phyloP scores from a whole-genome alignment of 352 stramenopile genomes.

The Globisporangium solare region DNA sequence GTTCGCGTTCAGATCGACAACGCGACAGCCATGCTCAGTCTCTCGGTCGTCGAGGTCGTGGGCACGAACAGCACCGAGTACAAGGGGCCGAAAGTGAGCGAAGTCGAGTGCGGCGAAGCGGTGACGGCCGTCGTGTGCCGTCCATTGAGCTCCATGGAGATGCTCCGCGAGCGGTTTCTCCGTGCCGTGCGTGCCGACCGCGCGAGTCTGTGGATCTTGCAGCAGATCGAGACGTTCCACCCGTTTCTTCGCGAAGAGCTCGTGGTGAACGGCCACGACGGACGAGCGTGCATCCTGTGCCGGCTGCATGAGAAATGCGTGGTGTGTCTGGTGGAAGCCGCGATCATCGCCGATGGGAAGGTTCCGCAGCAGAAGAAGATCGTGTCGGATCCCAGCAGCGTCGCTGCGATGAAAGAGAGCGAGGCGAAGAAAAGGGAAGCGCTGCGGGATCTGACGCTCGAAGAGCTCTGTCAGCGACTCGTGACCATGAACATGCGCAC shows the following conservation, averaged over 20 bases:
- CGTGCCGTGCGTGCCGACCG: constrained; percentile 51
- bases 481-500: constrained; percentile 28
- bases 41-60: constrained; percentile 44
- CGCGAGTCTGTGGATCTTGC: constrained; percentile 34
- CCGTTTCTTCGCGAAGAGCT: constrained; percentile 24
- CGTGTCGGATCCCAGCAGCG: background rate
- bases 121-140: constrained; percentile 55
- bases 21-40: constrained; percentile 38
- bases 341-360: constrained; percentile 3
- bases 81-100: constrained; percentile 47
- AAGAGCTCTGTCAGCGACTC: constrained; percentile 27
- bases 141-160: constrained; percentile 25
- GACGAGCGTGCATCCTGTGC: constrained; percentile 20
- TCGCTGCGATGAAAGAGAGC: background rate
- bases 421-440: constrained; percentile 2
- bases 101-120: constrained; percentile 51
- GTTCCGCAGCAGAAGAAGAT: background rate
- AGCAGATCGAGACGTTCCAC: constrained; percentile 70
- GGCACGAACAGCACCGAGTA: constrained; percentile 37
- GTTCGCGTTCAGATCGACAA: constrained; percentile 66
- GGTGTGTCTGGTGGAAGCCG: constrained; percentile 6
- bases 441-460: constrained; percentile 13
- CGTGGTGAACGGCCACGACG: background rate
- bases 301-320: constrained; percentile 16
- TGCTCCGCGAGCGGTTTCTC: constrained; percentile 49